Percentiles rank a stretch among this genome's conserved stretches.
These are phyloP conservation scores for Saturnispora serradocipensis DNA, from an alignment of 805 yeast genomes.

Conservation along the genomic window DNA sequence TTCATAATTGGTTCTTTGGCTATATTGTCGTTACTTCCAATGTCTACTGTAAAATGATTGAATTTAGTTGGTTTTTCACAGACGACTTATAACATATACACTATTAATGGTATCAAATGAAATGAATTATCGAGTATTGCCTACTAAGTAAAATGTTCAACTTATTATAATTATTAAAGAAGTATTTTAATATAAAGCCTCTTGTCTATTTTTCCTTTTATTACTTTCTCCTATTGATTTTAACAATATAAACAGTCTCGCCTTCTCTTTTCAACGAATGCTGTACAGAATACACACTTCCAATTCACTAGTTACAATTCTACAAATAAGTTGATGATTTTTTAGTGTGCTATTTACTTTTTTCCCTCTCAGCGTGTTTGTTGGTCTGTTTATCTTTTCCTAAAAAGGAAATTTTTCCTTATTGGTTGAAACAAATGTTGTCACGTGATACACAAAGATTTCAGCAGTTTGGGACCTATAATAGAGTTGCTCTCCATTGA, in stretches of 20 bases:
- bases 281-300: not conserved
- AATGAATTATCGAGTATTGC: not conserved
- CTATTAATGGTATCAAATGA: not conserved
- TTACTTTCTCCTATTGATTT: not conserved
- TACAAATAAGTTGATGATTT: not conserved
- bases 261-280: not conserved
- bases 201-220: not conserved
- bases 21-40: not conserved
- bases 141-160: not conserved
- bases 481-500: not conserved
- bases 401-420: not conserved
- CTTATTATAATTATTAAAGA: too few species aligned
- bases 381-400: not conserved
- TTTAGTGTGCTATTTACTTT: not conserved
- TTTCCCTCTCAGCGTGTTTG: not conserved
- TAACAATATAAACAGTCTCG: not conserved
- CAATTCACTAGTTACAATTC: not conserved
- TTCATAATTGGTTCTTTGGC: not conserved
- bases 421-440: not conserved
- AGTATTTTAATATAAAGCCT: not conserved
- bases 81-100: not conserved
- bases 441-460: not conserved
- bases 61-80: not conserved
- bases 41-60: not conserved
- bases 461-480: not conserved